phyloP scores from a whole-genome alignment of 2,329 filamentous ascomycete genomes.

The Beauveria australis region DNA sequence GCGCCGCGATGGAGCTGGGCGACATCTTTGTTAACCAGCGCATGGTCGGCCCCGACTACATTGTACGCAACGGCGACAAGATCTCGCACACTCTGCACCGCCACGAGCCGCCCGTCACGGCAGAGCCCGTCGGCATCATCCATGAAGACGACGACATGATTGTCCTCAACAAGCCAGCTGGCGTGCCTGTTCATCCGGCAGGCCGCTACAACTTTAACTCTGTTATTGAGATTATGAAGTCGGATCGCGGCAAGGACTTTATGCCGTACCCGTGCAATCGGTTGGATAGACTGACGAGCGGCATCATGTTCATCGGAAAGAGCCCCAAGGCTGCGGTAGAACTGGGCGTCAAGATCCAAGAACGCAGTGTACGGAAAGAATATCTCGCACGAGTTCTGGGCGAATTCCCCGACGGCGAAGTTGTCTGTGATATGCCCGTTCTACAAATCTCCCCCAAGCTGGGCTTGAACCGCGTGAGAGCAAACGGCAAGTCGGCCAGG shows the following conservation, averaged over 20 bases:
- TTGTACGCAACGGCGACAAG: constrained; percentile 80
- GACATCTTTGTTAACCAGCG: constrained; percentile 75
- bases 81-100: constrained; percentile 91
- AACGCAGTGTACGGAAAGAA: constrained; percentile 83
- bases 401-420: constrained; percentile 81
- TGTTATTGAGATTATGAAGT: constrained; percentile 84
- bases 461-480: constrained; percentile 86
- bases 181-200: constrained; percentile 89
- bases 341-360: constrained; percentile 67
- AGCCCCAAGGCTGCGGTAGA: constrained; percentile 69
- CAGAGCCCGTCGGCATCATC: constrained; percentile 69
- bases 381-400: constrained; percentile 89
- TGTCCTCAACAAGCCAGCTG: constrained; percentile 93
- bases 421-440: constrained; percentile 90
- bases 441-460: constrained; percentile 91
- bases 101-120: constrained; percentile 88
- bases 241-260: constrained; percentile 54
- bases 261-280: constrained; percentile 71
- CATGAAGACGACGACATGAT: constrained; percentile 91
- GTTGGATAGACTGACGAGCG: constrained; percentile 88
- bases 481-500: constrained; percentile 79
- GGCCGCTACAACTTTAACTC: constrained; percentile 96
- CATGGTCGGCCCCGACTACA: constrained; percentile 55
- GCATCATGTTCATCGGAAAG: constrained; percentile 97
- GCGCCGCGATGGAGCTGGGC: constrained; percentile 70